These are phyloP conservation scores for Backusella liffmaniae DNA, from an alignment of 192 early-diverging fungal species.

Conservation along the genomic window DNA sequence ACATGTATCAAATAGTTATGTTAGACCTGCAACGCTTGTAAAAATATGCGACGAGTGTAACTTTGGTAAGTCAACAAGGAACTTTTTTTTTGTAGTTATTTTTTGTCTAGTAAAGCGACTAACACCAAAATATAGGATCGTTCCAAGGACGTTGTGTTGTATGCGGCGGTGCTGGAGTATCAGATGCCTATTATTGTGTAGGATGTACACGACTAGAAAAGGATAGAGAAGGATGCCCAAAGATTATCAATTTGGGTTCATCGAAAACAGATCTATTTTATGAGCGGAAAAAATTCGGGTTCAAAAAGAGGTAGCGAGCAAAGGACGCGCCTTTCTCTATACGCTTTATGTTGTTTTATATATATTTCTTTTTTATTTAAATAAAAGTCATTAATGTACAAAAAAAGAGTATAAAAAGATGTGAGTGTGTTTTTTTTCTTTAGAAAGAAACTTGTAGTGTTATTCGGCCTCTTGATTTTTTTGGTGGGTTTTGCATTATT, in stretches of 20 bases:
- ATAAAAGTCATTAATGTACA: background rate
- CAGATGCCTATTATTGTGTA: slow-evolving; percentile 94
- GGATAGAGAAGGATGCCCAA: slow-evolving; percentile 96
- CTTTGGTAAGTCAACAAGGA: slow-evolving; percentile 53
- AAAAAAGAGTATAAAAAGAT: background rate
- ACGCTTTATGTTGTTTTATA: background rate
- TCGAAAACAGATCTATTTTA: slow-evolving; percentile 91
- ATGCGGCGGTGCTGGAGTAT: slow-evolving; percentile 85
- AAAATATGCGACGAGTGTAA: slow-evolving; percentile 97
- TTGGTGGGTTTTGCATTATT: background rate
- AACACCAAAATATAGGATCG: slow-evolving; percentile 60
- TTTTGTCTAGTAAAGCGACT: slow-evolving; percentile 27
- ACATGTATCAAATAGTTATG: slow-evolving; percentile 52
- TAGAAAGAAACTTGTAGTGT: background rate
- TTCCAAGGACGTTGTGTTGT: slow-evolving; percentile 89
- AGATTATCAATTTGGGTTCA: slow-evolving; percentile 94
- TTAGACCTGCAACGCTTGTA: slow-evolving; percentile 85
- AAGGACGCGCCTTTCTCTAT: background rate
- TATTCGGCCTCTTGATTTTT: too few species aligned
- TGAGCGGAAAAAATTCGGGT: slow-evolving; percentile 90
- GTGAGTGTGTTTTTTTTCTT: background rate
- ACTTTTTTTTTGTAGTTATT: background rate
- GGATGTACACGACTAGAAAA: slow-evolving; percentile 90
- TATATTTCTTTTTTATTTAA: background rate
- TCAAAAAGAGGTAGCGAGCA: slow-evolving; percentile 56